These are phyloP conservation scores for Corymbia maculata DNA, from an alignment of 345 rosid species.

Conservation along the genomic window DNA sequence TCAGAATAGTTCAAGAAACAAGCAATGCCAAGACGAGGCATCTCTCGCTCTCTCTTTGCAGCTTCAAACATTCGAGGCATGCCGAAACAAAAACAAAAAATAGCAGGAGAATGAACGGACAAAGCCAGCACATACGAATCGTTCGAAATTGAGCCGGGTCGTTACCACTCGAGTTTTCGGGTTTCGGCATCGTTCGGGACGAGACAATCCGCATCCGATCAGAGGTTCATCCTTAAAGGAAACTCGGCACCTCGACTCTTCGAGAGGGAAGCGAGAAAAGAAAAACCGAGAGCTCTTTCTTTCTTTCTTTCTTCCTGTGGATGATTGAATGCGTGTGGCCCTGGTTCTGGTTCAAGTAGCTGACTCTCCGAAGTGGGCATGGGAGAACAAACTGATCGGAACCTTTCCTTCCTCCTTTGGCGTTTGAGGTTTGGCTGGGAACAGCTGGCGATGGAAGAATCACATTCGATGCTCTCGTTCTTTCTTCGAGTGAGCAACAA, in stretches of 20 bases:
- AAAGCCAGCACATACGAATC: constrained; percentile 9
- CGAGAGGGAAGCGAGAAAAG: neutral
- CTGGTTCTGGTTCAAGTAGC: neutral
- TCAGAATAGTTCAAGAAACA: neutral
- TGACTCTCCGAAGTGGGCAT: neutral
- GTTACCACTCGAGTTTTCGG: constrained; percentile 26
- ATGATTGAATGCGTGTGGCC: neutral
- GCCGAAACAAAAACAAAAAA: neutral
- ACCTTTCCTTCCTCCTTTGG: neutral
- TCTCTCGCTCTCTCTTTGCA: neutral
- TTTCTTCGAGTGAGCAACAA: neutral
- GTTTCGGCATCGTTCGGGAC: constrained; percentile 8
- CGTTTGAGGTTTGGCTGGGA: neutral
- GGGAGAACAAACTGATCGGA: neutral
- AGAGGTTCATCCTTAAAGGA: neutral
- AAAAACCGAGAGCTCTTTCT: neutral
- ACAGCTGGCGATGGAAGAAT: constrained; percentile 17
- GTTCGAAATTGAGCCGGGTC: constrained; percentile 2
- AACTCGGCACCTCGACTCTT: neutral
- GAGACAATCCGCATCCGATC: neutral
- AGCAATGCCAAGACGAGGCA: neutral
- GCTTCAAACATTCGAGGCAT: neutral
- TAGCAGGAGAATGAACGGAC: neutral
- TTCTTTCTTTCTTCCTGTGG: neutral
- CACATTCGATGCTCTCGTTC: constrained; percentile 17